These are phyloP conservation scores for Sisymbrium irio DNA, from an alignment of 345 rosid genomes.

Conservation along the genomic window DNA sequence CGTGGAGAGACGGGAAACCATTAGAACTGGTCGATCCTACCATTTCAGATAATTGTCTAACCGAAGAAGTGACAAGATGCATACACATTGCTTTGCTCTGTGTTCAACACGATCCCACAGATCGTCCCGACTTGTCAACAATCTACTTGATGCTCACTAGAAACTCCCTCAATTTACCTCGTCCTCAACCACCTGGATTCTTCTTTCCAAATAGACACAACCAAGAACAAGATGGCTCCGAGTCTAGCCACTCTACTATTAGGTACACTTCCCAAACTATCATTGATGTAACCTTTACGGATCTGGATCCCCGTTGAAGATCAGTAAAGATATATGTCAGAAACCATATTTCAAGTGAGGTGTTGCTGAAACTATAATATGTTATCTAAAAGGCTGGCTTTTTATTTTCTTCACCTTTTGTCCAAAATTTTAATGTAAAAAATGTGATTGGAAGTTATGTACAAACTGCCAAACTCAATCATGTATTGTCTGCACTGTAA, in stretches of 20 bases:
- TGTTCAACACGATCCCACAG: conserved; percentile 2
- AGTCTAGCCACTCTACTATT: background rate
- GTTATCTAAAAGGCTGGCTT: no score
- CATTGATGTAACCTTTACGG: background rate
- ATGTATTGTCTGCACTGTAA: no score
- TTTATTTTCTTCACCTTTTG: no score
- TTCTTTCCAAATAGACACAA: background rate
- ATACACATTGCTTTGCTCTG: background rate
- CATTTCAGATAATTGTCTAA: background rate
- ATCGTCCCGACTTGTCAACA: background rate
- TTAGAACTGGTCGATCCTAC: background rate
- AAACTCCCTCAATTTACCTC: background rate
- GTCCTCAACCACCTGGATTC: conserved; percentile 2
- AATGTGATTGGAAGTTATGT: no score
- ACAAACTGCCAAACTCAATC: no score
- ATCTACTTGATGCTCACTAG: conserved; percentile 3
- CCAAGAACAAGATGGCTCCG: background rate
- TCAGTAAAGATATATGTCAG: no score
- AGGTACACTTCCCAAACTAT: background rate
- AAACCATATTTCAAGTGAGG: no score
- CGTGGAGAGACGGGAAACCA: background rate
- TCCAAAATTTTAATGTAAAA: no score
- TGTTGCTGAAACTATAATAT: no score
- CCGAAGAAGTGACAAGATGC: conserved; percentile 3
- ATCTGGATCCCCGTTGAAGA: background rate